Conservation (phyloP, 1,284 basidiomycete genomes). For the Ustilago shanxiensis region DNA sequence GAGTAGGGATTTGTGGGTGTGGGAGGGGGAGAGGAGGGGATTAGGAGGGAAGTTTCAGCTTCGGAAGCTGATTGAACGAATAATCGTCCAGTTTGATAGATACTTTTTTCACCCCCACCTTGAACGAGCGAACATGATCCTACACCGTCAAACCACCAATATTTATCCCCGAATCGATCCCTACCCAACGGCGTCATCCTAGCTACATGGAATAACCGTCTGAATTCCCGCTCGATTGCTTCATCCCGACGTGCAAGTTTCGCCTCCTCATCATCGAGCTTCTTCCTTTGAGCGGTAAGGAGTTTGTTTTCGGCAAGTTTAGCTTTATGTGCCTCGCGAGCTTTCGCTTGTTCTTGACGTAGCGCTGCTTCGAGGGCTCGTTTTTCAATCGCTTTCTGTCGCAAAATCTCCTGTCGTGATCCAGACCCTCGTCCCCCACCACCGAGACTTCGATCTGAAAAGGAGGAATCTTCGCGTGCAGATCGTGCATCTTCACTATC, state of each 20-base stretch:
- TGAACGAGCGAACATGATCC: constrained; percentile 81
- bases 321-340: constrained; percentile 54
- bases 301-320: constrained; percentile 61
- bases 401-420: constrained; percentile 63
- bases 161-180: constrained; percentile 91
- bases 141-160: constrained; percentile 99
- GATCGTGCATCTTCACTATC: constrained; percentile 51
- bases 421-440: constrained; percentile 2
- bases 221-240: constrained; percentile 90
- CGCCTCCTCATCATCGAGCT: constrained; percentile 80
- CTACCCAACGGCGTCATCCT: constrained; percentile 87
- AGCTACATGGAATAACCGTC: constrained; percentile 83
- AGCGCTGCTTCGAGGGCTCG: constrained; percentile 54
- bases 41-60: constrained; percentile 69
- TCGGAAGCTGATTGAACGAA: constrained; percentile 90
- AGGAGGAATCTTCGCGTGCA: constrained; percentile 50
- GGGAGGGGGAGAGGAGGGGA: constrained; percentile 11
- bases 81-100: constrained; percentile 86
- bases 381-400: constrained; percentile 63
- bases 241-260: constrained; percentile 83
- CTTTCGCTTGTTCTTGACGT: constrained; percentile 41
- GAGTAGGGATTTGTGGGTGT: constrained; percentile 17
- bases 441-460: constrained; percentile 28
- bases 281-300: constrained; percentile 52
- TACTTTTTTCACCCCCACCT: constrained; percentile 68